Percentiles rank a stretch among this genome's conserved stretches.
These are phyloP conservation scores for Gracilaria caudata DNA, from an alignment of 23 red algal genomes.

Conservation along the genomic window DNA sequence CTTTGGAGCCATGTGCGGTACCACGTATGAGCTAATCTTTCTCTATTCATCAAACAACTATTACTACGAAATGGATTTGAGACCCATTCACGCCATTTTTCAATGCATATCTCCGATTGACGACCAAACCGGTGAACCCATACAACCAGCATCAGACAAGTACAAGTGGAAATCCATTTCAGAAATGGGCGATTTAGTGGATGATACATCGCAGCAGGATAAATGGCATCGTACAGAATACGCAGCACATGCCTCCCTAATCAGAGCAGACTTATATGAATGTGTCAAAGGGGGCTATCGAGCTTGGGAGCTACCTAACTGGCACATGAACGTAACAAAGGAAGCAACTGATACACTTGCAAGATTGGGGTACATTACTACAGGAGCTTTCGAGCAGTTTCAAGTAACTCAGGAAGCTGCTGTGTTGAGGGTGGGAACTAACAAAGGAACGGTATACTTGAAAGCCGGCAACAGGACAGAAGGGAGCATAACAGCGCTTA, in stretches of 20 bases:
- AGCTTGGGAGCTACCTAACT: neutral
- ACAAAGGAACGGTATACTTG: conserved; percentile 14
- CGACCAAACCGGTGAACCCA: neutral
- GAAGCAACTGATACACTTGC: neutral
- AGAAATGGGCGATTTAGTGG: neutral
- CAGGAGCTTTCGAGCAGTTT: conserved; percentile 2
- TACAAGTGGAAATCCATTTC: neutral
- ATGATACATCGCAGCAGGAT: neutral
- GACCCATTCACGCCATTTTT: neutral
- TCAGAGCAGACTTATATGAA: neutral
- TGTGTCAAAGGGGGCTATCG: neutral
- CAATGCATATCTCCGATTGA: conserved; percentile 6
- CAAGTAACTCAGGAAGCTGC: neutral
- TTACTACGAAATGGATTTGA: neutral
- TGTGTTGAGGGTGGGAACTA: neutral
- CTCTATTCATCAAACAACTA: neutral
- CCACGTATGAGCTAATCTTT: neutral
- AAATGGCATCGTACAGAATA: neutral
- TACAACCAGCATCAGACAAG: neutral
- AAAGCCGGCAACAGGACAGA: conserved; percentile 3
- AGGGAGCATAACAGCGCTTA: neutral
- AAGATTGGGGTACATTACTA: neutral
- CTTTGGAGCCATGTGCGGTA: neutral
- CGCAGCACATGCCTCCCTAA: neutral
- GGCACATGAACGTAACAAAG: neutral